These are phyloP conservation scores for Loxodes magnus DNA, from an alignment of 73 alveolate genomes.

Conservation along the genomic window DNA sequence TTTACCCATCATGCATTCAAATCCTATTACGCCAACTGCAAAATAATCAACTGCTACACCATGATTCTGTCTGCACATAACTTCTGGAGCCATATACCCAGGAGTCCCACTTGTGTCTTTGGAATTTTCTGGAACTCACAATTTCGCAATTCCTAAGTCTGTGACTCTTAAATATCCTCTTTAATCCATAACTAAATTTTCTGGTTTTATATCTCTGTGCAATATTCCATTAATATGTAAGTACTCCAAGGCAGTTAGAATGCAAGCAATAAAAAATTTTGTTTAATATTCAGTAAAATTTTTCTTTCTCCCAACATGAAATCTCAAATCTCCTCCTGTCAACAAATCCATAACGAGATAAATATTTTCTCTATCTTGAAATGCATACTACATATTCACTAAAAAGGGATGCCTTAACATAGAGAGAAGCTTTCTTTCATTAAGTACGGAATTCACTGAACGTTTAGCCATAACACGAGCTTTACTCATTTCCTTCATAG, in stretches of 20 bases:
- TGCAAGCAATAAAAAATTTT: conserved; percentile 65
- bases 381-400: too few relatives aligned
- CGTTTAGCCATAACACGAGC: conserved; percentile 35
- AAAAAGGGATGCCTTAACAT: conserved; percentile 24
- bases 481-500: conserved; percentile 42
- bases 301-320: conserved; percentile 41
- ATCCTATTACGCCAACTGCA: too few relatives aligned
- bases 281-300: conserved; percentile 66
- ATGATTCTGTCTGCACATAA: conserved; percentile 73
- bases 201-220: too few relatives aligned
- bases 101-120: too few relatives aligned
- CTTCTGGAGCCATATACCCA: too few relatives aligned
- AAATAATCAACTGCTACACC: conserved; percentile 65
- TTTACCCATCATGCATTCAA: conserved; percentile 68
- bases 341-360: too few relatives aligned
- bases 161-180: conserved; percentile 61
- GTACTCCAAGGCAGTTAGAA: conserved; percentile 62
- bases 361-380: conserved; percentile 26
- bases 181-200: conserved; percentile 61
- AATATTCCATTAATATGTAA: too few relatives aligned
- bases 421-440: conserved; percentile 24
- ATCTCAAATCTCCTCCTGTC: conserved; percentile 77
- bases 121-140: conserved; percentile 43
- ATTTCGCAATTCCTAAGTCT: conserved; percentile 76
- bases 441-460: conserved; percentile 28